Evolutionary conservation across 306 rosid genomes (phyloP), one percentile per base, ranked within the genome.

Genomic region (Trifolium pratense): DNA sequence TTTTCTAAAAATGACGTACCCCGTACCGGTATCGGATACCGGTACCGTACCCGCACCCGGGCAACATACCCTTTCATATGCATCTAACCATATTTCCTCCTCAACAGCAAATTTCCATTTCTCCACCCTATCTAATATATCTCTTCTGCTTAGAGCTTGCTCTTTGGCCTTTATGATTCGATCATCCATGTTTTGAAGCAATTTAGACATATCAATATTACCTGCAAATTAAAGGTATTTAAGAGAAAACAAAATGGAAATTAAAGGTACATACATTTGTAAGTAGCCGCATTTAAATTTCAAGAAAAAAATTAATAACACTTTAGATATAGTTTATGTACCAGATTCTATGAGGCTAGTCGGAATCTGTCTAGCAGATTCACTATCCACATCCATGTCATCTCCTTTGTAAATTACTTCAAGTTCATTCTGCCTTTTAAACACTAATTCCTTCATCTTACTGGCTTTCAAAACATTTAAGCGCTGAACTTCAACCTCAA

Each of bases 11-110:
- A n/a, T n/a, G n/a, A n/a, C n/a, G n/a, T n/a, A n/a, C n/a, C n/a
- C n/a, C n/a, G n/a, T n/a, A n/a, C n/a, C n/a, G n/a, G n/a, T n/a
- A n/a, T n/a, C n/a, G n/a, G n/a, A n/a, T n/a, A n/a, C n/a, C n/a
- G n/a, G n/a, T n/a, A n/a, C n/a, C n/a, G n/a, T n/a, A n/a, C n/a
- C n/a, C n/a, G n/a, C n/a, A n/a, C n/a, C n/a, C n/a, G n/a, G n/a
- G n/a, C n/a, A n/a, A n/a, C n/a, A 39, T 85, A 93, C 98, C 97
- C 86, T 93, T 89, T 93, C 98, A 61, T 91, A 93, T 75, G 89
- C 97, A 71, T 89, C 43, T 85, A 93, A 97, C 96, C 72, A 85
- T 93, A 86, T 93, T 78, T 93, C 98, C 89, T 91, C 97, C 82
- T 91, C 92, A 43, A 81, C 87, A 14, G 97, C 88, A 66, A 86